Conservation (phyloP, 148 eudicot genomes). For the Camellia lanceoleosa region DNA sequence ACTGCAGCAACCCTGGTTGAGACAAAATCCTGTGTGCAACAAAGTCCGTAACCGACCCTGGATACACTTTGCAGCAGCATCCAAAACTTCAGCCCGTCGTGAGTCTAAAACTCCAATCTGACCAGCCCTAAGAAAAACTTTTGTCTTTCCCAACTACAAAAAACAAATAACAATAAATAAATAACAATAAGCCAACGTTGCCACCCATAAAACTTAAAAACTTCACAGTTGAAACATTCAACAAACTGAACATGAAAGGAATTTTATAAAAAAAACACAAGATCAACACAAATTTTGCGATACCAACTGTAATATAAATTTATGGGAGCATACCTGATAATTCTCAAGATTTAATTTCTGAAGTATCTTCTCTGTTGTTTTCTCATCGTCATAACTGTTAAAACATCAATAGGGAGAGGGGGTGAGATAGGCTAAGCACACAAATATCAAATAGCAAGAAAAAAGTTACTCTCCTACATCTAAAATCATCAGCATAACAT, state of each 20-base stretch:
- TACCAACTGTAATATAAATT: background rate
- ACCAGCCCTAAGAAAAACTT: constrained; percentile 97
- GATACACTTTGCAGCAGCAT: constrained; percentile 72
- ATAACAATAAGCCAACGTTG: background rate
- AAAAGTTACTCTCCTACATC: background rate
- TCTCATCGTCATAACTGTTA: constrained; percentile 76
- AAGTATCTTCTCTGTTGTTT: constrained; percentile 68
- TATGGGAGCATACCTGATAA: constrained; percentile 63
- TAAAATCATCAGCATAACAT: background rate
- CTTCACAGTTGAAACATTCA: background rate
- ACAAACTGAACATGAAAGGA: background rate
- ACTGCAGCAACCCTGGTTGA: constrained; percentile 60
- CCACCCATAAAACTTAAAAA: background rate
- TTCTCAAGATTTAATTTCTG: constrained; percentile 79
- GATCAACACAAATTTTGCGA: background rate
- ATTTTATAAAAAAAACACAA: background rate
- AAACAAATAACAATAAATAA: background rate
- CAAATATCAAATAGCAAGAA: background rate
- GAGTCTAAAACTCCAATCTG: constrained; percentile 89
- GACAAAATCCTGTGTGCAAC: constrained; percentile 65
- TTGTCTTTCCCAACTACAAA: constrained; percentile 80
- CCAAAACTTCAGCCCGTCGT: constrained; percentile 85
- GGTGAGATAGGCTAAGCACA: background rate
- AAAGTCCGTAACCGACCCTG: constrained; percentile 68
- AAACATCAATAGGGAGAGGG: constrained; percentile 6